Percentiles rank a stretch among this genome's conserved stretches.
phyloP scores from a whole-genome alignment of 768 basidiomycete species.

The Boletus bicolor region DNA sequence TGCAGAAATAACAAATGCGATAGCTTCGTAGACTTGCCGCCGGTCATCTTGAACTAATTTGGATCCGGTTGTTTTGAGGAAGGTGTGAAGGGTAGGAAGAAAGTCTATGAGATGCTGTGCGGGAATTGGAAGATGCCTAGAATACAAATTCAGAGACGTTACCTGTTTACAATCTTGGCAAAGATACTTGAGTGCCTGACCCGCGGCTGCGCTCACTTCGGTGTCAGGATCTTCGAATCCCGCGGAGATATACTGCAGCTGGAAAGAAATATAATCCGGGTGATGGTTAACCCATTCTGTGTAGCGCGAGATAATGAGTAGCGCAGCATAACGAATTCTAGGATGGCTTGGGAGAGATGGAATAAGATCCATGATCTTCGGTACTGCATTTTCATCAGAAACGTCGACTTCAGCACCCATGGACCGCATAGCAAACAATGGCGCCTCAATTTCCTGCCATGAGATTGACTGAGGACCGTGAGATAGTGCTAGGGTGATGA shows the following conservation, averaged over 20 bases:
- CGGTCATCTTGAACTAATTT: conserved; percentile 85
- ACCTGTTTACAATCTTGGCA: conserved; percentile 96
- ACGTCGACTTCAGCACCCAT: conserved; percentile 95
- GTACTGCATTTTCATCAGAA: conserved; percentile 79
- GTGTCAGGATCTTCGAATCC: conserved; percentile 81
- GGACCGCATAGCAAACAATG: conserved; percentile 94
- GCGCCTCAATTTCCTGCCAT: conserved; percentile 98
- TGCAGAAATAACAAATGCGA: conserved; percentile 89
- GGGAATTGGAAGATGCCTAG: conserved; percentile 2
- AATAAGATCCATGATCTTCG: conserved; percentile 93
- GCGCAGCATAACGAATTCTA: conserved; percentile 89
- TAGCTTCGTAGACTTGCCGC: conserved; percentile 91
- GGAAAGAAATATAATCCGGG: conserved; percentile 79
- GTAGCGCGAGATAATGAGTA: conserved; percentile 93
- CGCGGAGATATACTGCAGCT: conserved; percentile 86
- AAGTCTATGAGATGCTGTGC: conserved; percentile 84
- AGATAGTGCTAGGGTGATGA: conserved; percentile 72
- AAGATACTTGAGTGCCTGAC: conserved; percentile 93
- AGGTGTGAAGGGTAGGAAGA: conserved; percentile 86
- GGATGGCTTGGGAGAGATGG: conserved; percentile 88
- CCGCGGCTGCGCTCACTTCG: conserved; percentile 90
- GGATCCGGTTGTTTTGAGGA: conserved; percentile 73
- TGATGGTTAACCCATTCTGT: conserved; percentile 95
- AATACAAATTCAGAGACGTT: conserved; percentile 9
- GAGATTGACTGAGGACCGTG: conserved; percentile 54